A percentile compares a stretch with the other conserved stretches of the same genome.
Conservation (phyloP, 495 filamentous ascomycete genomes). For the Hyaloscypha variabilis region DNA sequence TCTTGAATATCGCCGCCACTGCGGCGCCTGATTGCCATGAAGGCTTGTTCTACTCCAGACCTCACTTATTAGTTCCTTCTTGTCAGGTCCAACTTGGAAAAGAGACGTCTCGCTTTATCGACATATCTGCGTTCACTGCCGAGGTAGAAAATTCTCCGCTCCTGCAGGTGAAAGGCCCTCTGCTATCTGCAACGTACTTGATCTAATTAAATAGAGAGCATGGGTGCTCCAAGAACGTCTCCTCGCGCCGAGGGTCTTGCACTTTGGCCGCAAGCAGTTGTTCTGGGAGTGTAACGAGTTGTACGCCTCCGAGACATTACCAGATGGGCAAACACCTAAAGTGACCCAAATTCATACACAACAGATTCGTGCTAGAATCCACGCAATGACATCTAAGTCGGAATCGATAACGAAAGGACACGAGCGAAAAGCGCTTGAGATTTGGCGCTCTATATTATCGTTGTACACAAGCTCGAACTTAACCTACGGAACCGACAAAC, state of each 20-base stretch:
- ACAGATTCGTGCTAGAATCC: background rate
- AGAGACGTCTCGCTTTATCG: background rate
- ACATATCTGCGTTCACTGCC: background rate
- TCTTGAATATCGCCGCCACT: slow-evolving; percentile 19
- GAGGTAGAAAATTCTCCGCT: background rate
- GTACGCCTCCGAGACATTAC: background rate
- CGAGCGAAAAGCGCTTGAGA: background rate
- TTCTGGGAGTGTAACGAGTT: slow-evolving; percentile 1
- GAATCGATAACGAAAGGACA: background rate
- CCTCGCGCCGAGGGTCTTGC: background rate
- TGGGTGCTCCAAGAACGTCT: slow-evolving; percentile 6
- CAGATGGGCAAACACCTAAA: background rate
- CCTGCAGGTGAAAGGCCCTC: background rate
- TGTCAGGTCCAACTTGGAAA: background rate
- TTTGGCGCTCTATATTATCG: background rate
- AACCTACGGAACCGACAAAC: background rate
- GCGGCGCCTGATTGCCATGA: background rate
- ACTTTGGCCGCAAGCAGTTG: background rate
- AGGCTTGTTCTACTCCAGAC: background rate
- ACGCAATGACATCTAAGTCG: background rate
- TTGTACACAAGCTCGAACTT: background rate
- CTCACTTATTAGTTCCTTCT: background rate
- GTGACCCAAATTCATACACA: background rate
- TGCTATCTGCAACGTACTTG: background rate
- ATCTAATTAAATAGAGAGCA: background rate